Evolutionary conservation across 306 rosid species (phyloP).

Genomic region (Vicia villosa): DNA sequence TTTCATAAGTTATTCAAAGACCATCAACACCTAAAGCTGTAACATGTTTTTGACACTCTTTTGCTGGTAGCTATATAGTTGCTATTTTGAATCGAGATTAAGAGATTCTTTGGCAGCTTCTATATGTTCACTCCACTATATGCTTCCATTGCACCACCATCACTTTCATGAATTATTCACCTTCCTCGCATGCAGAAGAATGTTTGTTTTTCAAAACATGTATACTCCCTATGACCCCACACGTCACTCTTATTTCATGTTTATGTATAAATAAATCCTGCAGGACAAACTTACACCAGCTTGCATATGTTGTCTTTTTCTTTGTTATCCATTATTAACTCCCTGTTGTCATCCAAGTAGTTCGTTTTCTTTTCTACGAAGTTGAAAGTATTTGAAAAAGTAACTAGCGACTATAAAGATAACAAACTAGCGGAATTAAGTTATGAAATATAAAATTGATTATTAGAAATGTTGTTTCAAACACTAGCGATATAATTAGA

Average conservation of each 20-base stretch:
- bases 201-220: slow-evolving; percentile 38
- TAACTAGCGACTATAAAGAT: too few species aligned
- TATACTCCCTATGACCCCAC: slow-evolving; percentile 41
- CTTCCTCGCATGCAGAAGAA: slow-evolving; percentile 47
- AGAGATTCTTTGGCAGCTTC: slow-evolving; percentile 40
- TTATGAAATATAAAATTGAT: too few species aligned
- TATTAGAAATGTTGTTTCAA: too few species aligned
- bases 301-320: slow-evolving; percentile 36
- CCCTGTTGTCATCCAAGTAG: neutral
- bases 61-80: slow-evolving; percentile 26
- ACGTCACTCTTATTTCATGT: neutral
- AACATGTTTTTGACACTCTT: slow-evolving; percentile 46
- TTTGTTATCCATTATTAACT: slow-evolving; percentile 30
- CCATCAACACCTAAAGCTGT: slow-evolving; percentile 37
- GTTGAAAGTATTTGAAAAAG: too few species aligned
- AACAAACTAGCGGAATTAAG: too few species aligned
- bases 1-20: too few species aligned
- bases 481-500: too few species aligned
- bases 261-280: slow-evolving; percentile 2
- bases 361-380: too few species aligned
- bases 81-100: slow-evolving; percentile 33
- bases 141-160: neutral
- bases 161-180: slow-evolving; percentile 42
- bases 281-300: slow-evolving; percentile 34
- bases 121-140: slow-evolving; percentile 36